Evolutionary conservation across 129 eudicot species (phyloP).

Genomic region (Artemisia annua): DNA sequence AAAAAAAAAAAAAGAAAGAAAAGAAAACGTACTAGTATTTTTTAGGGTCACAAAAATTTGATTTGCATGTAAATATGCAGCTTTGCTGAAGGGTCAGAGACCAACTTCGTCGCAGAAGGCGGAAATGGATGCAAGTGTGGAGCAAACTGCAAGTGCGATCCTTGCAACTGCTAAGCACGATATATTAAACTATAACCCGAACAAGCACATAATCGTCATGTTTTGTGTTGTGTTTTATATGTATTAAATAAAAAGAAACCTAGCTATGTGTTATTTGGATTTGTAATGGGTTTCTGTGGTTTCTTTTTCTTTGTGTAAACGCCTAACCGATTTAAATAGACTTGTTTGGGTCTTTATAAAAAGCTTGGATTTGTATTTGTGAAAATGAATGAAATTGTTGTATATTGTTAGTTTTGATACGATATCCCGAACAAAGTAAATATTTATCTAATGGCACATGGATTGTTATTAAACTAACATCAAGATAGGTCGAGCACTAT

Average conservation of each 20-base stretch:
- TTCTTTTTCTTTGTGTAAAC: slow-evolving; percentile 23
- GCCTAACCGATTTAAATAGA: background rate
- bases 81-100: slow-evolving; percentile 47
- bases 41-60: no score
- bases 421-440: no score
- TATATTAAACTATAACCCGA: slow-evolving; percentile 15
- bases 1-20: no score
- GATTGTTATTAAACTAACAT: no score
- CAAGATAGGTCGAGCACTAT: no score
- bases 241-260: slow-evolving; percentile 34
- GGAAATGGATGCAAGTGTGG: slow-evolving; percentile 62
- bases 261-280: slow-evolving; percentile 16
- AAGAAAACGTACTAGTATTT: no score
- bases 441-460: no score
- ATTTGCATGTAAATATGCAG: slow-evolving; percentile 24
- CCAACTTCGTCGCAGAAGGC: slow-evolving; percentile 39
- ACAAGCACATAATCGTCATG: slow-evolving; percentile 21
- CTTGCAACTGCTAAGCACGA: slow-evolving; percentile 57
- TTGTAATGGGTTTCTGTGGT: slow-evolving; percentile 31
- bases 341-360: slow-evolving; percentile 35
- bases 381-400: background rate
- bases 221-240: slow-evolving; percentile 28
- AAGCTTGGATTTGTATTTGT: slow-evolving; percentile 11
- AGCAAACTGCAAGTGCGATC: slow-evolving; percentile 60
- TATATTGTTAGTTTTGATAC: no score